Conservation (phyloP, 2,329 filamentous ascomycete species). For the Penicillium olsonii region DNA sequence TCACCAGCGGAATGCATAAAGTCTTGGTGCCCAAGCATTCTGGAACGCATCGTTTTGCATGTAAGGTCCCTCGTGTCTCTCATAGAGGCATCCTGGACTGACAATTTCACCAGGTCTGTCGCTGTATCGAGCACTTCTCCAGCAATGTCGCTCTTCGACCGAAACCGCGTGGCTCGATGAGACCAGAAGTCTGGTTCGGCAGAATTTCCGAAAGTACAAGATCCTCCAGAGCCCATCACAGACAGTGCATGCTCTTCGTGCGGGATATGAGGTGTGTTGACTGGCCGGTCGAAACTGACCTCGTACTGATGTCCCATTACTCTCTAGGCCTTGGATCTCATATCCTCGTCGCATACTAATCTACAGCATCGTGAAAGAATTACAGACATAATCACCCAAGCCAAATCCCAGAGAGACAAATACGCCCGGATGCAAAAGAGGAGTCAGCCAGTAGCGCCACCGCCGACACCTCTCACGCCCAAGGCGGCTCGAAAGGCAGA, state of each 20-base stretch:
- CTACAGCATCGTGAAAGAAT: conserved; percentile 26
- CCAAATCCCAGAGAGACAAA: conserved; percentile 22
- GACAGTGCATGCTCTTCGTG: conserved; percentile 40
- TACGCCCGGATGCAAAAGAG: conserved; percentile 23
- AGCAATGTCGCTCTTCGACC: conserved; percentile 40
- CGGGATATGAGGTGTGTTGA: conserved; percentile 42
- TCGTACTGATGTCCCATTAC: conserved; percentile 1
- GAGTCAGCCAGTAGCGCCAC: conserved; percentile 10
- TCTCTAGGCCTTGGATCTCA: conserved; percentile 40
- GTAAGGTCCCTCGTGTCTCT: conserved; percentile 28
- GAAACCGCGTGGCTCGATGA: conserved; percentile 22
- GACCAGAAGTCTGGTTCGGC: conserved; percentile 33
- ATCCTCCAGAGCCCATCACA: conserved; percentile 42
- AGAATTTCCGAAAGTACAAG: conserved; percentile 43
- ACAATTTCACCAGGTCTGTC: conserved; percentile 37
- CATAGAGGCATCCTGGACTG: not conserved
- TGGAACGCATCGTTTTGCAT: conserved; percentile 47
- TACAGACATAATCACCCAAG: conserved; percentile 28
- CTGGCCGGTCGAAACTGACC: not conserved
- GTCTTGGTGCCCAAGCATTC: conserved; percentile 36
- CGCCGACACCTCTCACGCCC: conserved; percentile 25
- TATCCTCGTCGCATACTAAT: conserved; percentile 35
- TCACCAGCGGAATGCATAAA: conserved; percentile 37
- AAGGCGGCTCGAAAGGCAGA: conserved; percentile 27
- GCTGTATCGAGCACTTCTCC: conserved; percentile 48